Evolutionary conservation across 2,329 filamentous ascomycete species (phyloP).

Genomic region (Fusarium tupiense): DNA sequence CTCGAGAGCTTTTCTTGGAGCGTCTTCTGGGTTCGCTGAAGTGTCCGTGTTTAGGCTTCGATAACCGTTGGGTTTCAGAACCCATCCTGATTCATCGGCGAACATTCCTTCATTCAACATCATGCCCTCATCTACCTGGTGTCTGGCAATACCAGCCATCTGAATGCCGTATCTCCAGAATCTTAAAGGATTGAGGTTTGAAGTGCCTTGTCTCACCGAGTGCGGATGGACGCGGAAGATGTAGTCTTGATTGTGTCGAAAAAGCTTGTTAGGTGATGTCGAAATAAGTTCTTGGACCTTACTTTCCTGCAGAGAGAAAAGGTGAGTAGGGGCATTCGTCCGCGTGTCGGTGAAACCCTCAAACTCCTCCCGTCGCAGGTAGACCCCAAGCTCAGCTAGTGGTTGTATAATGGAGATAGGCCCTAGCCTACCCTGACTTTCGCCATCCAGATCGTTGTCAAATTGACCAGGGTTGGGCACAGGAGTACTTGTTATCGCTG

Average conservation of each 20-base stretch:
- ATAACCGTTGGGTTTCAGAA: neutral
- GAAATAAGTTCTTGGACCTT: fast-evolving
- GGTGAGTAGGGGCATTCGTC: fast-evolving
- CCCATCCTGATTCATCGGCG: neutral
- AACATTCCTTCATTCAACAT: neutral
- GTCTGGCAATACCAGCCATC: fast-evolving
- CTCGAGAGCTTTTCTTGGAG: fast-evolving
- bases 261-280: fast-evolving
- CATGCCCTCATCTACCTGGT: fast-evolving
- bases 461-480: fast-evolving
- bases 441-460: fast-evolving
- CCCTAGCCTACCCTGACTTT: fast-evolving
- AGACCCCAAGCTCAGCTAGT: neutral
- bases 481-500: fast-evolving
- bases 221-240: fast-evolving
- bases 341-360: fast-evolving
- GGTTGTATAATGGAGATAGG: neutral
- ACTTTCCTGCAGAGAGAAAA: fast-evolving
- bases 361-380: fast-evolving
- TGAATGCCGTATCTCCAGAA: neutral
- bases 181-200: fast-evolving
- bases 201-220: fast-evolving
- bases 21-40: fast-evolving
- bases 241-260: fast-evolving
- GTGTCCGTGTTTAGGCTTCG: fast-evolving